Evolutionary conservation across 1,139 yeast species (phyloP), one percentile per base, ranked within the genome.

Genomic region (Scheffersomyces lignicola): DNA sequence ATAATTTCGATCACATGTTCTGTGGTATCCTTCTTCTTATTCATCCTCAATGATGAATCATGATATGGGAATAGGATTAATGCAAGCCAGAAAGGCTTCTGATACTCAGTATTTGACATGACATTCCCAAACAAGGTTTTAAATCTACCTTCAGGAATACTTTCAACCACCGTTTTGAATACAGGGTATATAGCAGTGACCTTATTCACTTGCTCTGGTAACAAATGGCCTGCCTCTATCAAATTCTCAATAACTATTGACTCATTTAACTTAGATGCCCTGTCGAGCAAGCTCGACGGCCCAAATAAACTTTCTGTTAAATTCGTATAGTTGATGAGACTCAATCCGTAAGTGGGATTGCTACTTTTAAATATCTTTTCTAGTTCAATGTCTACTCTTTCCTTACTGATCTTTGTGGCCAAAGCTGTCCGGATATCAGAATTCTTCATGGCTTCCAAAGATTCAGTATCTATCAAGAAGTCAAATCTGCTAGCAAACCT

Each of bases 341-440:
- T 60, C 33, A 89, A 60, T 0, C 94, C 96, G 42, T 77, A 72
- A 0, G 71, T 62, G 0, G 95, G 87, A 45, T 82, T 71, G 4
- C 57, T 51, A 16, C 94, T 78, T n/a, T 62, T 60, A 26, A 90
- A 62, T 26, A 83, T 83, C 58, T 94, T 94, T 33, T 73, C 80
- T 34, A 90, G 58, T 51, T 94, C 99, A 10, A 78, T 80, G 3
- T 97, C 97, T 10, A 94, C 82, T 45, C 99, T 73, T 58, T 92
- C 98, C 36, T 94, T 71, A 41, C 96, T 85, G 34, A 94, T 89
- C 53, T 94, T 94, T 29, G 73, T 68, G 17, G 72, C 59, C 29
- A 94, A 69, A 1, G 88, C 80, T 1, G 53, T 44, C 44, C 76
- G 78, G 38, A 90, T 80, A 11, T 71, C 74, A 0, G 65, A 60